phyloP scores from a whole-genome alignment of 345 rosid species.

The Streptanthus diversifolius region DNA sequence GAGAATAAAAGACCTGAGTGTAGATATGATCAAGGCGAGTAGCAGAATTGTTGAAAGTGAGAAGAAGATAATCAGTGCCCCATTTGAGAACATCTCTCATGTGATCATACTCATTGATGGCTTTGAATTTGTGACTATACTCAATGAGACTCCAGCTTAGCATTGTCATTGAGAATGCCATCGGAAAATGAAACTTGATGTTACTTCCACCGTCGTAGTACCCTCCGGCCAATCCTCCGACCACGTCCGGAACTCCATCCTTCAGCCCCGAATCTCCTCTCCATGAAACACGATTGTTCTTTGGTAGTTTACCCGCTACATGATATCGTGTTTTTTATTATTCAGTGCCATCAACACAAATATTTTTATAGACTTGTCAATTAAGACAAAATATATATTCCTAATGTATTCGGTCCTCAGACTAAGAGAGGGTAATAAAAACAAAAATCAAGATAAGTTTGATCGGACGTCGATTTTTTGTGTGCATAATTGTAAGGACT shows the following conservation, averaged over 20 bases:
- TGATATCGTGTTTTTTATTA: neutral
- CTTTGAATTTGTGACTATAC: slow-evolving; percentile 59
- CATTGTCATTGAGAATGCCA: slow-evolving; percentile 88
- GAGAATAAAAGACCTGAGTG: slow-evolving; percentile 44
- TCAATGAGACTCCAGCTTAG: slow-evolving; percentile 92
- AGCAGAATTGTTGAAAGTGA: slow-evolving; percentile 71
- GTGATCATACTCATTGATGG: slow-evolving; percentile 59
- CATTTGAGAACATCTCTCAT: slow-evolving; percentile 63
- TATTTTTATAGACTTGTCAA: neutral
- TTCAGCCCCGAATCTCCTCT: slow-evolving; percentile 64
- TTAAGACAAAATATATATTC: too few species aligned
- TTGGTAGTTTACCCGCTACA: slow-evolving; percentile 75
- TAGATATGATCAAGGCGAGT: slow-evolving; percentile 53
- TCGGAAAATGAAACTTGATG: slow-evolving; percentile 76
- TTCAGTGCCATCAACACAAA: neutral
- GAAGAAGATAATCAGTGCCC: slow-evolving; percentile 86
- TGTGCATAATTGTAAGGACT: neutral
- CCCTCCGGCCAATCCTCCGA: slow-evolving; percentile 71
- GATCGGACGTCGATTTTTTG: neutral
- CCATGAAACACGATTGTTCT: slow-evolving; percentile 66
- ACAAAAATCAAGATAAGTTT: neutral
- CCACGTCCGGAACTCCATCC: slow-evolving; percentile 53
- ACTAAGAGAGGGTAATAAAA: too few species aligned
- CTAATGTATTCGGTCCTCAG: too few species aligned
- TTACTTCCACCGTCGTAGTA: slow-evolving; percentile 87